A percentile compares a stretch with the other conserved stretches of the same genome.
These are phyloP conservation scores for Penicillium sp. DNA, from an alignment of 2,329 filamentous ascomycete genomes.

Conservation along the genomic window DNA sequence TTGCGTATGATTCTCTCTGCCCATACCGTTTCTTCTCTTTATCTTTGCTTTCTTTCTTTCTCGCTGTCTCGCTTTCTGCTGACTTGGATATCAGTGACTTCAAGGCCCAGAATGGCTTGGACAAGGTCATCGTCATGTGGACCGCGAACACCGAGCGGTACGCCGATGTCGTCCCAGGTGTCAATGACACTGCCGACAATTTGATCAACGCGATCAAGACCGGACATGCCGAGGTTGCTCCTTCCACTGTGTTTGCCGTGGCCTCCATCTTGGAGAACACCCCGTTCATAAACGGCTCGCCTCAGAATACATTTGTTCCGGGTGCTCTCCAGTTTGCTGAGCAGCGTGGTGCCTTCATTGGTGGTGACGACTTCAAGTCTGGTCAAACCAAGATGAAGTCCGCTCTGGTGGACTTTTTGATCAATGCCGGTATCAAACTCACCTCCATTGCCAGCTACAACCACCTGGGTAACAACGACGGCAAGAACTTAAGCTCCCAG, in stretches of 20 bases:
- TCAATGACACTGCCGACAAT: constrained; percentile 97
- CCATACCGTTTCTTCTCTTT: too few relatives aligned
- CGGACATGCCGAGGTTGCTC: constrained; percentile 87
- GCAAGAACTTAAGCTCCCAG: constrained; percentile 96
- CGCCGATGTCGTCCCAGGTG: constrained; percentile 77
- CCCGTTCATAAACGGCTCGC: constrained; percentile 98
- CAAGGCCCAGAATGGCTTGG: constrained; percentile 77
- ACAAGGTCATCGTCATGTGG: constrained; percentile 97
- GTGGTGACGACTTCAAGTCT: constrained; percentile 99
- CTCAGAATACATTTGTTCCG: constrained; percentile 97
- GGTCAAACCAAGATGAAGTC: constrained; percentile 99
- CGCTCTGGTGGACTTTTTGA: constrained; percentile 94
- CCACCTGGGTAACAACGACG: constrained; percentile 98
- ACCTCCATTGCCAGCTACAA: constrained; percentile 99
- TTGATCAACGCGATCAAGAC: constrained; percentile 80
- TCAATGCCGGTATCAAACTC: constrained; percentile 97
- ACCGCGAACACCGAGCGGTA: constrained; percentile 98
- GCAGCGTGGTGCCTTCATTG: constrained; percentile 83
- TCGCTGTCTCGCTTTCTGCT: too few relatives aligned
- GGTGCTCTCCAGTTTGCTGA: constrained; percentile 87
- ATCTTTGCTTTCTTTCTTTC: too few relatives aligned
- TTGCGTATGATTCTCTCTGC: too few relatives aligned
- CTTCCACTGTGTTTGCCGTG: constrained; percentile 93
- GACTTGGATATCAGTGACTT: constrained; percentile 63
- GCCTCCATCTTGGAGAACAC: constrained; percentile 84